Base-by-base conservation (phyloP, 805 yeast species). In the Wickerhamomyces strasburgensis region DNA sequence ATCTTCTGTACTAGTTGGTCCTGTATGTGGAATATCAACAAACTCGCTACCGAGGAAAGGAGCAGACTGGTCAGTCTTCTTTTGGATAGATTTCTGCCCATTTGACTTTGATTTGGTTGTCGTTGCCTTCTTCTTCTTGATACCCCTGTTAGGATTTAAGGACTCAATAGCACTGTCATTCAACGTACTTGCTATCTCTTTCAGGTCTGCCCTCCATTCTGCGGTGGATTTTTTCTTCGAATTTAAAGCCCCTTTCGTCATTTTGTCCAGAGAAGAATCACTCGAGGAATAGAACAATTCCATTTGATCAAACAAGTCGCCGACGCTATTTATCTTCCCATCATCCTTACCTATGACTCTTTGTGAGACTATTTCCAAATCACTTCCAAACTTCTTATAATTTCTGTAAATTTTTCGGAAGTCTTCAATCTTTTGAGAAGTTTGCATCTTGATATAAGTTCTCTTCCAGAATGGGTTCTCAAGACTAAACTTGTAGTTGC, bases 381-480 rank as follows among this genome's bases (percentile, higher is more conserved):
- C 25, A 21, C 10, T 21, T 11, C 25, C 25, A 21, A 29, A 23
- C n/a, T 19, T 30, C 24, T 23, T 36, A 16, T 44, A 44, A 6
- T 10, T 8, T 11, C 14, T 19, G 19, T 35, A 35, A 16, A 40
- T 5, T 5, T 14, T 17, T 32, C 38, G 40, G 27, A 44, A 40
- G 19, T 36, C 38, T 13, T 30, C 26, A 11, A 31, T 37, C 10
- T 31, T 23, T 5, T 37, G 29, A 3, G 40, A 14, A 1, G 41
- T 44, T 15, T 44, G 47, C 47, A 44, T 44, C 41, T 32, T 40
- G 31, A 44, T 23, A 29, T 40, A 44, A 5, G 37, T 31, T 25
- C 35, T 42, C 27, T 44, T 44, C 47, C 47, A 44, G 5, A 26
- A 16, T 6, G 43, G 43, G 14, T 44, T 40, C 2, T 36, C 33